Percentiles rank a stretch among this genome's conserved stretches.
phyloP scores from a whole-genome alignment of 1,139 yeast species.

The Yamadazyma epiphylla region DNA sequence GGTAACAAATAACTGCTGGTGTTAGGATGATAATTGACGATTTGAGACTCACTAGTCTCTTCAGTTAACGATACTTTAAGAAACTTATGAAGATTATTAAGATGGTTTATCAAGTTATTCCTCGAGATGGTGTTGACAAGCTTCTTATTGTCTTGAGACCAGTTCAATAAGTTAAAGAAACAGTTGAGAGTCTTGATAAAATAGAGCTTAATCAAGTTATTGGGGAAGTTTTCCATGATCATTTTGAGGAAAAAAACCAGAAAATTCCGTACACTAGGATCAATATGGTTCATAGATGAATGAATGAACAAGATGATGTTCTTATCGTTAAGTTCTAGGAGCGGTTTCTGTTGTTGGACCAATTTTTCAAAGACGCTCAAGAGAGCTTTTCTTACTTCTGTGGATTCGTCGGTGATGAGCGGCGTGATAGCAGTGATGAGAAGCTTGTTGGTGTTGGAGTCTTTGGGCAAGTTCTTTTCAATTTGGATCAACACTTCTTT shows the following conservation, averaged over 20 bases:
- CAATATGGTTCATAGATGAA: slow-evolving; percentile 92
- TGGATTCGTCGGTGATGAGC: slow-evolving; percentile 56
- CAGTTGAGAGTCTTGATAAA: slow-evolving; percentile 59
- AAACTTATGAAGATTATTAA: slow-evolving; percentile 39
- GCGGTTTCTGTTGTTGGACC: slow-evolving; percentile 47
- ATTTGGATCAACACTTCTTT: slow-evolving; percentile 63
- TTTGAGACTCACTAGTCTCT: slow-evolving; percentile 1
- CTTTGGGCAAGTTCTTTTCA: slow-evolving; percentile 43
- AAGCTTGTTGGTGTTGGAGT: slow-evolving; percentile 54
- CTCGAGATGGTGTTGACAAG: slow-evolving; percentile 9
- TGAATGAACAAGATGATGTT: slow-evolving; percentile 72
- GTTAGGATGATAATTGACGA: slow-evolving; percentile 34
- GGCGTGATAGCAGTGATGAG: slow-evolving; percentile 58
- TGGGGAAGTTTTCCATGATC: slow-evolving; percentile 44
- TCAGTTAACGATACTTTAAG: slow-evolving; percentile 37
- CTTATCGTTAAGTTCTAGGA: slow-evolving; percentile 65
- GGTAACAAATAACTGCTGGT: slow-evolving; percentile 54
- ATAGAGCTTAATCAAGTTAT: slow-evolving; percentile 50
- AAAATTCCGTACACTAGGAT: slow-evolving; percentile 66
- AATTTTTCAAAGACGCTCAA: slow-evolving; percentile 50
- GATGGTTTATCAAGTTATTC: slow-evolving; percentile 42
- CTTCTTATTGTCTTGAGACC: slow-evolving; percentile 46
- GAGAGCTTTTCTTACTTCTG: slow-evolving; percentile 60
- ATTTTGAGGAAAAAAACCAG: slow-evolving; percentile 62
- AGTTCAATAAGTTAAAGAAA: slow-evolving; percentile 56